These are phyloP conservation scores for Beauveria sp. DNA, from an alignment of 2,329 filamentous ascomycete genomes.

Conservation along the genomic window DNA sequence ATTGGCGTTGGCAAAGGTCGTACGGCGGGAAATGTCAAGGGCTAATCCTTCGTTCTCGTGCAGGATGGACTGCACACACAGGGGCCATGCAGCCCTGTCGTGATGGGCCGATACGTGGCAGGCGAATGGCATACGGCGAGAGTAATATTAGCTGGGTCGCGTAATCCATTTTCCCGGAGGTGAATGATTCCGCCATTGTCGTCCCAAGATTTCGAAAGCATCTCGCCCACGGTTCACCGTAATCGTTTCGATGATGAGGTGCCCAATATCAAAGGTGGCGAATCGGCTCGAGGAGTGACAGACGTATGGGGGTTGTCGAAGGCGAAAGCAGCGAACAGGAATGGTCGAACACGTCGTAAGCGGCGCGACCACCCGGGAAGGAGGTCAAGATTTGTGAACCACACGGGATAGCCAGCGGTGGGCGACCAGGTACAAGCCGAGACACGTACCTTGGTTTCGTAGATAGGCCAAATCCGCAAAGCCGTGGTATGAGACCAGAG, in stretches of 20 bases:
- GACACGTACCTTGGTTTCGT: conserved; percentile 9
- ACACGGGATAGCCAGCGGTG: too few relatives aligned
- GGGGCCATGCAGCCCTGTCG: too few relatives aligned
- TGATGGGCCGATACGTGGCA: conserved; percentile 19
- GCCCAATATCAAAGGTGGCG: conserved; percentile 11
- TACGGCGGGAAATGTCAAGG: too few relatives aligned
- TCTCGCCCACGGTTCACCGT: conserved; percentile 11
- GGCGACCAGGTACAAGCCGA: background rate
- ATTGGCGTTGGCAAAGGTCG: too few relatives aligned
- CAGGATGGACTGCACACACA: too few relatives aligned
- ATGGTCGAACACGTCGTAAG: too few relatives aligned
- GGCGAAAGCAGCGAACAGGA: too few relatives aligned
- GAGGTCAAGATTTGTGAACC: too few relatives aligned
- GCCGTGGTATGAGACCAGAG: conserved; percentile 16
- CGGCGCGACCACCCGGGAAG: too few relatives aligned
- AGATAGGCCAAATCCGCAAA: conserved; percentile 18
- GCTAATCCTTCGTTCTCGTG: too few relatives aligned
- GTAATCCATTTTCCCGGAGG: conserved; percentile 20
- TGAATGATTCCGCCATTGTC: conserved; percentile 12
- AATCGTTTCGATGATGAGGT: conserved; percentile 17
- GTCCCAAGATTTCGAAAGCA: conserved; percentile 18
- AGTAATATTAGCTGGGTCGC: conserved; percentile 22
- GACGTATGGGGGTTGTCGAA: too few relatives aligned
- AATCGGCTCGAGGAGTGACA: background rate
- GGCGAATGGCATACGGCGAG: conserved; percentile 14